Evolutionary conservation across 768 basidiomycete species (phyloP), one percentile per base, ranked within the genome.

Genomic region (Psilocybe cubensis): DNA sequence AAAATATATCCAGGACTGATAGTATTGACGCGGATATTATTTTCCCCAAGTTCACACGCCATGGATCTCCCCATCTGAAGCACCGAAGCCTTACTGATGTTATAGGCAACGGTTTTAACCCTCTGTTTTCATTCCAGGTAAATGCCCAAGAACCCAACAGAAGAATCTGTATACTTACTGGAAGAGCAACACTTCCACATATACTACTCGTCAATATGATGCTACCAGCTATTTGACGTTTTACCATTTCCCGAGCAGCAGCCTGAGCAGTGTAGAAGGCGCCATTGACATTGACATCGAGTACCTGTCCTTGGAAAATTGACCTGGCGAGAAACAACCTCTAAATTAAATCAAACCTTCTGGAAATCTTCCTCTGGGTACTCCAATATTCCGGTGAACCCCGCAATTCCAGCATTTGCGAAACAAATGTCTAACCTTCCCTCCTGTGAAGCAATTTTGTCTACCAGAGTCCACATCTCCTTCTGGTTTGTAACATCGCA

Each of bases 1-100:
- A 85, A 86, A 28, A 89, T 87, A 62, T 88, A 83, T 23, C 90
- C 89, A 0, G 89, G 89, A 49, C 86, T 88, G 55, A 92, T 74
- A 3, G 82, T 74, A 67, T 92, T 92, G 58, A 89, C 88, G 3
- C 89, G 78, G 46, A 92, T 91, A 2, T 75, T 71, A 62, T 84
- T 75, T n/a, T 70, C 71, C 3, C 87, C 89, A 2, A 91, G 79
- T 64, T 92, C 90, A 66, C 87, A 88, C 2, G 88, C 89, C 82
- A 92, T 82, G 62, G 85, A 88, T 31, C 90, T 83, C 3, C 76
- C 83, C 86, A 90, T 88, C 72, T 92, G 90, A 28, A 90, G 60
- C 18, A 92, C 86, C 18, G 86, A 89, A 1, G 86, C 78, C 72
- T 91, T 92, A 70, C 83, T 85, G 21, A 83, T 81, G 68, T 89